phyloP scores from a whole-genome alignment of 352 stramenopile species.

The Phytophthora cactorum region DNA sequence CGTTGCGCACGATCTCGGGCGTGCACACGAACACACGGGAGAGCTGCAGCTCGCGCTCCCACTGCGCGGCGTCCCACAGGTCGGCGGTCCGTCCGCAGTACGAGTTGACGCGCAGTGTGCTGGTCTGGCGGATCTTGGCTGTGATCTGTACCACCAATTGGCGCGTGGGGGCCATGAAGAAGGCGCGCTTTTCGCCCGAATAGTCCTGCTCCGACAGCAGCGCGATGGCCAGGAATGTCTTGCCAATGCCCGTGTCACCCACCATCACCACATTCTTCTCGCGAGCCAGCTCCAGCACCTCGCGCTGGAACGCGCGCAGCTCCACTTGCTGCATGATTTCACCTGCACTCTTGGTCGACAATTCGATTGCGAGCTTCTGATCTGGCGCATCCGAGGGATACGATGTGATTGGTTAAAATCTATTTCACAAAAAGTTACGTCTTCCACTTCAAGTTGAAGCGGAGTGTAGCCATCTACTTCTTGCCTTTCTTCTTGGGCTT shows the following conservation, averaged over 20 bases:
- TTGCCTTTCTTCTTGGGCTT: slow-evolving; percentile 48
- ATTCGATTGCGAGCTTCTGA: slow-evolving; percentile 12
- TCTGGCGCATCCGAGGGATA: slow-evolving; percentile 9
- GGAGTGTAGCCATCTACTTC: slow-evolving; percentile 32
- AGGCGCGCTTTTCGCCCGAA: slow-evolving; percentile 61
- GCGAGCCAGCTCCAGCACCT: slow-evolving; percentile 72
- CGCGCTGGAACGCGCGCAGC: slow-evolving; percentile 74
- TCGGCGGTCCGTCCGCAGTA: slow-evolving; percentile 61
- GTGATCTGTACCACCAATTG: slow-evolving; percentile 85
- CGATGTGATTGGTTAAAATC: slow-evolving; percentile 26
- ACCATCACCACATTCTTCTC: slow-evolving; percentile 87
- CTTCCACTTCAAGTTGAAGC: slow-evolving; percentile 24
- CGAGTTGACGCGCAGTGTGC: slow-evolving; percentile 59
- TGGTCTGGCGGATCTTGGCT: slow-evolving; percentile 70
- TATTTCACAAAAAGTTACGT: background rate
- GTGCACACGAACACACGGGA: slow-evolving; percentile 88
- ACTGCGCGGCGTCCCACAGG: slow-evolving; percentile 70
- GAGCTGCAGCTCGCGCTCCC: slow-evolving; percentile 58
- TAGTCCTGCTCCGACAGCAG: slow-evolving; percentile 82
- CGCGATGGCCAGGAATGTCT: slow-evolving; percentile 85
- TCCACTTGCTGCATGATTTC: slow-evolving; percentile 41
- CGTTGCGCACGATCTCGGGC: slow-evolving; percentile 84
- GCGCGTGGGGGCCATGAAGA: slow-evolving; percentile 85
- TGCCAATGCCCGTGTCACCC: slow-evolving; percentile 83
- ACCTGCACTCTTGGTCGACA: background rate